phyloP scores from a whole-genome alignment of 768 basidiomycete species.

The Baorangia bicolor region DNA sequence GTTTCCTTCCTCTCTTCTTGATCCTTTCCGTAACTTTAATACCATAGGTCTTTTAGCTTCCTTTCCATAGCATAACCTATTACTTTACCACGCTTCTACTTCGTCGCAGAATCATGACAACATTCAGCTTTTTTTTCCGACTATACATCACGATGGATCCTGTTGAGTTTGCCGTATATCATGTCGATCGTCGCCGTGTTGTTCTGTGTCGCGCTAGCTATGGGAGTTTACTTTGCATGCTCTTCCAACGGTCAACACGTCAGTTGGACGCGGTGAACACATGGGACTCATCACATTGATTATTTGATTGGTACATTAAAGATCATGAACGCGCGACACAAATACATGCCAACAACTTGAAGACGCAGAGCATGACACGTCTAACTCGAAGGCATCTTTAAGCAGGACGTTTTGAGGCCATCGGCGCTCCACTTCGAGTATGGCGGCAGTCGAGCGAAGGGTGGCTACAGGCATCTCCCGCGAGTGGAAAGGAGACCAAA shows the following conservation, averaged over 20 bases:
- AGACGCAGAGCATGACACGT: not conserved
- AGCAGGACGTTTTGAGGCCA: slow-evolving; percentile 69
- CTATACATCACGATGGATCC: slow-evolving; percentile 11
- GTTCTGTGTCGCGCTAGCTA: slow-evolving; percentile 30
- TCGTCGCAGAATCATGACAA: slow-evolving; percentile 5
- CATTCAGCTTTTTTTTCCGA: not conserved
- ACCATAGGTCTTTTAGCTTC: not conserved
- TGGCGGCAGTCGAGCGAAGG: slow-evolving; percentile 65
- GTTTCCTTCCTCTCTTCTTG: slow-evolving; percentile 1
- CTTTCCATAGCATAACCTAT: slow-evolving; percentile 1
- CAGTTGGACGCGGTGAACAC: too few relatives aligned
- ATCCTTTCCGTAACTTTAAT: slow-evolving; percentile 1
- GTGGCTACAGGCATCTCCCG: slow-evolving; percentile 48
- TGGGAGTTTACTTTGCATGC: slow-evolving; percentile 15
- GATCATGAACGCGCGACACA: not conserved
- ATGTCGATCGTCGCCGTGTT: slow-evolving; percentile 25
- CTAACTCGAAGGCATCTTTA: slow-evolving; percentile 73
- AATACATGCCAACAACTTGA: not conserved
- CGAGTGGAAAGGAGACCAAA: not conserved
- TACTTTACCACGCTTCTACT: slow-evolving; percentile 14
- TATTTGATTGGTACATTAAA: not conserved
- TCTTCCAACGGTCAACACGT: not conserved
- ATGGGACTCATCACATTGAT: not conserved
- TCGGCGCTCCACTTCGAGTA: slow-evolving; percentile 84
- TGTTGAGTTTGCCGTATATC: slow-evolving; percentile 14